Evolutionary conservation across 495 filamentous ascomycete genomes (phyloP), one percentile per base, ranked within the genome.

Genomic region (Chaetomium cochliodes): DNA sequence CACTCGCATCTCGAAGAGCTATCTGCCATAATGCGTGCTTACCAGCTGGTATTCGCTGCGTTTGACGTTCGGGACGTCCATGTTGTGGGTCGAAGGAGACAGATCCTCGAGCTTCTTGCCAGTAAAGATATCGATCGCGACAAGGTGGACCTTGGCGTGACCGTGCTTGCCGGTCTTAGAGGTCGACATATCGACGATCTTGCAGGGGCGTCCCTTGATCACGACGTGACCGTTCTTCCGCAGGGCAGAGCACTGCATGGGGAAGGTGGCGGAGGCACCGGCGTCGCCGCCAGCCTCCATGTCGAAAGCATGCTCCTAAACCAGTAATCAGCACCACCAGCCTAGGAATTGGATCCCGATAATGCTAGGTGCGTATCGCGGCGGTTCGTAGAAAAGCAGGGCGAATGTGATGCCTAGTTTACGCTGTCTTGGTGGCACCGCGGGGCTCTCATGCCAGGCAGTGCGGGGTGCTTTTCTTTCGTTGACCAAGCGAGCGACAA

Each of bases 141-240:
- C 88, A 66, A 99, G 81, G 84, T 99, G 92, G 77, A 98, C 94
- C 89, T 99, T 99, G 80, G 94, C 94, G 89, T 99, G 94, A 79
- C 94, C 94, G 90, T 99, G 94, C 91, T 99, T 99, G 79, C 94
- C 94, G 67, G 94, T 99, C 92, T 99, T 99, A 76, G 94, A 99
- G 81, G 94, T 99, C 67, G 90, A 93, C 94, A 99, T 99, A 75
- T 97, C 94, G 78, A 97, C 91, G 73, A 99, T 99, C 88, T 97
- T 98, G 92, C 94, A 99, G 67, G 94, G 94, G 72, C 94, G 93
- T 77, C 84, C 81, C 87, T 99, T 98, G 82, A 99, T 98, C 74
- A 93, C 90, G 82, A 99, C 94, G 73, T 88, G 87, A 71, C 94
- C 94, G 88, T 93, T 94, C 92, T 99, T 98, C 74, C 94, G 88